phyloP scores from a whole-genome alignment of 169 alveolate genomes.

The Eimeria praecox region DNA sequence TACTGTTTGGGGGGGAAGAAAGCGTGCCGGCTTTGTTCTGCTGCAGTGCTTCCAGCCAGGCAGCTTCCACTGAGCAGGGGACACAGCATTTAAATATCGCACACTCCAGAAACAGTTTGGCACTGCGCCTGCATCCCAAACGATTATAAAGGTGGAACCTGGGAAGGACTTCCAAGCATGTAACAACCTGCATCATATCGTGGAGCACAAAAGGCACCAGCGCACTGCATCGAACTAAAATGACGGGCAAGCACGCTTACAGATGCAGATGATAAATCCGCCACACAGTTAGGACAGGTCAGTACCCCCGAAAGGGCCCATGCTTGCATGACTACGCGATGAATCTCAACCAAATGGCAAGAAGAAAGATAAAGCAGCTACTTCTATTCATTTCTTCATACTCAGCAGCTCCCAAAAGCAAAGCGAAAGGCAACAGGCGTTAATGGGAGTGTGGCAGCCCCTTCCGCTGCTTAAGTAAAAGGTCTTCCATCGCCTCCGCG shows the following conservation, averaged over 20 bases:
- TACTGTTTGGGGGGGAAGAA: constrained; percentile 30
- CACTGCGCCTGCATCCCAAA: constrained; percentile 15
- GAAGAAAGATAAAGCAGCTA: not conserved
- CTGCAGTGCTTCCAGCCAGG: not conserved
- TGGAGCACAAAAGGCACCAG: not conserved
- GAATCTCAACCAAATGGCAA: not conserved
- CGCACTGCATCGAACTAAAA: constrained; percentile 22
- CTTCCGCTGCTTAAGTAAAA: not conserved
- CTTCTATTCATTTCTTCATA: not conserved
- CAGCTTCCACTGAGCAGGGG: not conserved
- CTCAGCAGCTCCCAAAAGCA: not conserved
- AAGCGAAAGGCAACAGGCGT: not conserved
- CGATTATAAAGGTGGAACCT: not conserved
- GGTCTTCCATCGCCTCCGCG: not conserved
- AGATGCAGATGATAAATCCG: not conserved
- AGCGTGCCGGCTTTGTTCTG: constrained; percentile 1
- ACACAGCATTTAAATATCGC: not conserved
- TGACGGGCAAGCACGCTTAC: not conserved
- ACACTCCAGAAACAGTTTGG: not conserved
- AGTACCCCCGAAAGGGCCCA: not conserved
- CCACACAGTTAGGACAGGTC: not conserved
- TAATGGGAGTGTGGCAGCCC: not conserved
- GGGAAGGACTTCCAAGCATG: not conserved
- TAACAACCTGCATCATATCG: not conserved
- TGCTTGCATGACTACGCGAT: not conserved